phyloP scores from a whole-genome alignment of 2,329 filamentous ascomycete genomes.

The Alternaria triticina region DNA sequence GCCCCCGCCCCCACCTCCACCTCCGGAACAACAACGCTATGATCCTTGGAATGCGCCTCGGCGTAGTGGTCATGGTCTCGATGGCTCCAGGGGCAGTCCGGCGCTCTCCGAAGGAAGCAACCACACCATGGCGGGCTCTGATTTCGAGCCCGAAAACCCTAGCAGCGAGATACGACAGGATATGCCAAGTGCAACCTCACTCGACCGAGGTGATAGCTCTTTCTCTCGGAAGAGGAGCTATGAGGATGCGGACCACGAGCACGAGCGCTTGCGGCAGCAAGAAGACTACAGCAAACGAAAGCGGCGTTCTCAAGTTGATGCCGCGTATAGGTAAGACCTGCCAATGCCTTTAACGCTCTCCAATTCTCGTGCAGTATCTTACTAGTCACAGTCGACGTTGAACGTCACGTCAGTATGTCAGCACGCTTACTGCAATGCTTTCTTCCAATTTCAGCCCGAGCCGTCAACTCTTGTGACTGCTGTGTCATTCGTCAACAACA shows the following conservation, averaged over 20 bases:
- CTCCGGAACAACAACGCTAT: conserved; percentile 20
- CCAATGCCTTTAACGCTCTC: not conserved
- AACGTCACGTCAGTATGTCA: not conserved
- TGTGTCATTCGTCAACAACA: not conserved
- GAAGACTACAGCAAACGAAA: conserved; percentile 47
- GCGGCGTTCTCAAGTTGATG: conserved; percentile 43
- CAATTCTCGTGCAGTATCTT: conserved; percentile 1
- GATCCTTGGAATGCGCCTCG: conserved; percentile 34
- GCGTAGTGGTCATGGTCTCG: conserved; percentile 22
- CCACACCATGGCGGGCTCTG: conserved; percentile 42
- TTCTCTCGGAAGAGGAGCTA: conserved; percentile 46
- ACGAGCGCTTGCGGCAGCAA: conserved; percentile 41
- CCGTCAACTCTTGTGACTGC: not conserved
- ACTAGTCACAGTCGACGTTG: conserved; percentile 19
- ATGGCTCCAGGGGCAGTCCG: conserved; percentile 36
- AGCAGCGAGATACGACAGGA: conserved; percentile 17
- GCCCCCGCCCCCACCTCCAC: conserved; percentile 33
- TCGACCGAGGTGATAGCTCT: conserved; percentile 41
- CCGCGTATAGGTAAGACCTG: conserved; percentile 43
- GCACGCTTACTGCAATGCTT: not conserved
- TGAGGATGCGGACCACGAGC: conserved; percentile 42
- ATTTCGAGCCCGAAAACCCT: conserved; percentile 40
- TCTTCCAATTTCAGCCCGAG: not conserved
- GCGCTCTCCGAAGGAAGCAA: conserved; percentile 45
- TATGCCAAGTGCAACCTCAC: conserved; percentile 17